Conservation (phyloP, 345 rosid genomes). For the Sonneratia alba region DNA sequence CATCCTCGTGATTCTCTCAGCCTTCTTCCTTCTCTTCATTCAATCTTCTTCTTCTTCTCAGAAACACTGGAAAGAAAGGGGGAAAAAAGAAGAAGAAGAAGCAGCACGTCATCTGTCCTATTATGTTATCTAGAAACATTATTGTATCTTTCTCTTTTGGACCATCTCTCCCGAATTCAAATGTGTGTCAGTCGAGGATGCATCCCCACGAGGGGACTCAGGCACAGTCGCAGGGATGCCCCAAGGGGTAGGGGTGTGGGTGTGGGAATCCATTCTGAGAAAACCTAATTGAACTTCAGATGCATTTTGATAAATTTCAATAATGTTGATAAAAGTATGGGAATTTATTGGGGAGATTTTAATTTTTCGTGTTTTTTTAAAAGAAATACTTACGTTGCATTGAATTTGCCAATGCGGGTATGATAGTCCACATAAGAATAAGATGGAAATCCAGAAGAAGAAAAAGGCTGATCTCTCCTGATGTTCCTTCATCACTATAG, state of each 20-base stretch:
- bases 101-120: neutral
- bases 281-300: too few species aligned
- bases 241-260: too few species aligned
- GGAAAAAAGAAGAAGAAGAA: too few species aligned
- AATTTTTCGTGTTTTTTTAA: too few species aligned
- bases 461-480: neutral
- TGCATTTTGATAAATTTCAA: too few species aligned
- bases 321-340: too few species aligned
- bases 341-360: too few species aligned
- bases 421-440: conserved; percentile 4
- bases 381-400: too few species aligned
- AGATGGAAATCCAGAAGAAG: conserved; percentile 5
- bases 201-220: neutral
- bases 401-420: neutral
- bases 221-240: too few species aligned
- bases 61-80: neutral
- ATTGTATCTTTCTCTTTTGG: neutral
- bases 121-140: neutral
- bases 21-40: conserved; percentile 3
- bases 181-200: neutral
- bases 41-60: neutral
- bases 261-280: too few species aligned
- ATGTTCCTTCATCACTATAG: neutral
- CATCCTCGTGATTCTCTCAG: conserved; percentile 46
- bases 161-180: neutral